Evolutionary conservation across 768 basidiomycete species (phyloP), one percentile per base, ranked within the genome.

Genomic region (Russula sp.): DNA sequence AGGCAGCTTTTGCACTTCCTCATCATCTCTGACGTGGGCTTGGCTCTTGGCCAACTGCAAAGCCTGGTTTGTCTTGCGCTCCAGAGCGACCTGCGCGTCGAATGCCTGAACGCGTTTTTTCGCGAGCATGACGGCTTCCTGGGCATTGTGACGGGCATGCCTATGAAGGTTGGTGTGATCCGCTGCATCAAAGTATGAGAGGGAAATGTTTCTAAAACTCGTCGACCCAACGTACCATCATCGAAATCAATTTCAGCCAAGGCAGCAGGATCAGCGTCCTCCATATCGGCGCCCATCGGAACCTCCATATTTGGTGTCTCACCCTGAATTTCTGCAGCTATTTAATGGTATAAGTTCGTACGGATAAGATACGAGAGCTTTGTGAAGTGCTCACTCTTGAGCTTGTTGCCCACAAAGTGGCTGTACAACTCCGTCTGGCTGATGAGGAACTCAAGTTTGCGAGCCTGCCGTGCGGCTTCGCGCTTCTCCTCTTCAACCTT

Each of bases 391-490:
- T 68, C 73, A 91, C 90, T 93, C 73, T 91, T 91, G 56, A 93
- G 81, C 76, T 98, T 98, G 75, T 86, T 97, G 36, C 96, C 96
- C 61, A 99, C 94, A 81, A 99, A 98, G 76, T 99, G 97, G 67
- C 92, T 94, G 75, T 98, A 99, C 8, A 98, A 82, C 72, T 99
- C 97, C 4, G 97, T 98, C 74, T 98, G 96, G 61, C 92, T 98
- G 73, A 99, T 94, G 74, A 99, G 78, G 76, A 98, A 99, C 76
- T 99, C 97, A 29, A 99, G 83, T 73, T 98, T 98, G 67, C 96
- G 83, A 13, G 94, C 92, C 73, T 96, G 93, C 55, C 97, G 80
- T 42, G 94, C 89, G 13, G 90, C 88, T 74, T 99, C 97, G 45
- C 96, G 82, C 70, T 86, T 90, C 75, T 97, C 93, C 72, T 96